Conservation (phyloP, 1,139 yeast genomes). For the Candida tropicalis region DNA sequence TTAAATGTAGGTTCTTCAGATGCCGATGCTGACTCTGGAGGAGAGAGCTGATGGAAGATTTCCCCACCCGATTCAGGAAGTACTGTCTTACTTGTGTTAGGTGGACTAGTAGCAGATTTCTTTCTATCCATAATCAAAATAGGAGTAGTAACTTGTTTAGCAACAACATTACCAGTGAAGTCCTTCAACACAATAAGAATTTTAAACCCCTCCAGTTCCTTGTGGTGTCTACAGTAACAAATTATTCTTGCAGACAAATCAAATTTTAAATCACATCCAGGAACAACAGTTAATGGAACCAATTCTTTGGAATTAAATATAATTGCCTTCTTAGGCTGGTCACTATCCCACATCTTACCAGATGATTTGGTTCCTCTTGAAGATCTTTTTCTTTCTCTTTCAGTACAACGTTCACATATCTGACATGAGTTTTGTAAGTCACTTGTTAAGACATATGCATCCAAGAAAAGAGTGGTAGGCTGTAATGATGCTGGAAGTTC, state of each 20-base stretch:
- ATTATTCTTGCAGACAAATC: constrained; percentile 86
- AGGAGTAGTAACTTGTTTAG: constrained; percentile 69
- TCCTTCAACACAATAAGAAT: constrained; percentile 72
- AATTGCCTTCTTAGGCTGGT: constrained; percentile 74
- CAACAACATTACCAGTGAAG: constrained; percentile 61
- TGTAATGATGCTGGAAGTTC: constrained; percentile 44
- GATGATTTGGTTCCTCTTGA: constrained; percentile 75
- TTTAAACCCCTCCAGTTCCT: constrained; percentile 78
- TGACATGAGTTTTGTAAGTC: constrained; percentile 59
- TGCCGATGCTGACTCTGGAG: constrained; percentile 68
- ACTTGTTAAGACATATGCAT: constrained; percentile 66
- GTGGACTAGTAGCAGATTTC: constrained; percentile 41
- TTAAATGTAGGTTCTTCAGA: constrained; percentile 50
- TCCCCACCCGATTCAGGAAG: constrained; percentile 14
- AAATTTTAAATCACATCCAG: constrained; percentile 31
- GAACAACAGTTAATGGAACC: constrained; percentile 57
- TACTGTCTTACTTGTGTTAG: constrained; percentile 23
- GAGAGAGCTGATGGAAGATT: constrained; percentile 44
- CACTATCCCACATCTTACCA: constrained; percentile 62
- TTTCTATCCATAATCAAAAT: constrained; percentile 94
- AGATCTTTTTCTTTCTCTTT: constrained; percentile 91
- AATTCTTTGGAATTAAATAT: constrained; percentile 91
- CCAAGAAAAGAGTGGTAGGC: constrained; percentile 60
- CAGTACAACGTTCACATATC: constrained; percentile 85
- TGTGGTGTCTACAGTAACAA: constrained; percentile 95